Conservation (phyloP, 176 grass and related monocot genomes). For the Areca catechu region DNA sequence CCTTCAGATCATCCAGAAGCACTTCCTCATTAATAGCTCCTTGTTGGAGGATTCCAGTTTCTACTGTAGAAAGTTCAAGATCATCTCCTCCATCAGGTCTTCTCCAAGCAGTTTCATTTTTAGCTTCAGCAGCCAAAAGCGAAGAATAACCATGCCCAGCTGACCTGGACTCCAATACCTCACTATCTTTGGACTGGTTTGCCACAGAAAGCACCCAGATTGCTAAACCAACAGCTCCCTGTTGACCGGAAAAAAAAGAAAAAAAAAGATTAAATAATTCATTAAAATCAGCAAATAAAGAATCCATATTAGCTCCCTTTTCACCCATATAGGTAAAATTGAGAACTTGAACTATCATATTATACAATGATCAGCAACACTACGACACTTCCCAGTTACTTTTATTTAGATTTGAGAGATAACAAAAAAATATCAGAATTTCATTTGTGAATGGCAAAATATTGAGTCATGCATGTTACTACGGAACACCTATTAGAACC, state of each 20-base stretch:
- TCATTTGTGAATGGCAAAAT: no score
- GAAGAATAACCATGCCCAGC: slow-evolving; percentile 72
- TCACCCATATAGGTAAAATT: no score
- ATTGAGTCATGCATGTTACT: no score
- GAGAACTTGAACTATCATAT: no score
- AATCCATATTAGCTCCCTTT: no score
- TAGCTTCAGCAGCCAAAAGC: slow-evolving; percentile 43
- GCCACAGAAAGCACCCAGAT: slow-evolving; percentile 98
- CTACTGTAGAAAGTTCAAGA: slow-evolving; percentile 57
- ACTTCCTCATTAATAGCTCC: slow-evolving; percentile 67
- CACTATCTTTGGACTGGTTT: slow-evolving; percentile 58
- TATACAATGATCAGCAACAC: no score
- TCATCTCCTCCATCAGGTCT: slow-evolving; percentile 34
- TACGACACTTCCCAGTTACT: no score
- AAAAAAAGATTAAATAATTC: neutral
- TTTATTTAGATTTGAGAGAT: no score
- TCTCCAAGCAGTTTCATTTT: slow-evolving; percentile 38
- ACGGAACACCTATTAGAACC: no score
- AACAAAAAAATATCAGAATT: no score
- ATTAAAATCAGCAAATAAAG: neutral
- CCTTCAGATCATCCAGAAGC: slow-evolving; percentile 95
- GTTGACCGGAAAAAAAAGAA: slow-evolving; percentile 22
- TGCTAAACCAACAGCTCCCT: slow-evolving; percentile 96
- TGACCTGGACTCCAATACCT: slow-evolving; percentile 34
- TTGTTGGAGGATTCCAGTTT: slow-evolving; percentile 37